Evolutionary conservation across 1,139 yeast genomes (phyloP).

Genomic region (Waltiozyma sp.): DNA sequence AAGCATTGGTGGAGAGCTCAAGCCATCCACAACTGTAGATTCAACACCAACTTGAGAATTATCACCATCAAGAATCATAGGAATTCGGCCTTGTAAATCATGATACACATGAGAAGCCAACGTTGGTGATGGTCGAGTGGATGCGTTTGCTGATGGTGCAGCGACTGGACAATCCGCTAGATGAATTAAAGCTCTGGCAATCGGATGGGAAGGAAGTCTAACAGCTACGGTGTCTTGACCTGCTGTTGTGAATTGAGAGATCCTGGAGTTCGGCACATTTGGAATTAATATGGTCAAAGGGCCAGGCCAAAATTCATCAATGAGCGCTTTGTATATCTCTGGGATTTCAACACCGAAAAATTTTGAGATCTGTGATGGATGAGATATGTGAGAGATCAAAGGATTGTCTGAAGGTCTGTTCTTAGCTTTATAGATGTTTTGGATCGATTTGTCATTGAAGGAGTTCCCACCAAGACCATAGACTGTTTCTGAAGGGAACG

Average conservation of each 20-base stretch:
- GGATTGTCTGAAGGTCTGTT: slow-evolving; percentile 95
- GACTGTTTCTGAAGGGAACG: slow-evolving; percentile 95
- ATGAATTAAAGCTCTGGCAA: slow-evolving; percentile 85
- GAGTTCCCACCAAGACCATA: slow-evolving; percentile 93
- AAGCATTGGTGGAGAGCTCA: slow-evolving; percentile 73
- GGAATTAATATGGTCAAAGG: slow-evolving; percentile 85
- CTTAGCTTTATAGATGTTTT: slow-evolving; percentile 72
- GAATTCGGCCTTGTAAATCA: slow-evolving; percentile 74
- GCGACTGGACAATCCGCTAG: slow-evolving; percentile 86
- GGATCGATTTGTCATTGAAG: slow-evolving; percentile 59
- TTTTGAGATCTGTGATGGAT: slow-evolving; percentile 58
- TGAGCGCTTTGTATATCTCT: slow-evolving; percentile 45
- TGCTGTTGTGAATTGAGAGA: slow-evolving; percentile 73
- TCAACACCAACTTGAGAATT: slow-evolving; percentile 85
- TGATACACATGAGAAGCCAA: slow-evolving; percentile 72
- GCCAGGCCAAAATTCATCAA: slow-evolving; percentile 85
- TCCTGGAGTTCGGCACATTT: slow-evolving; percentile 35
- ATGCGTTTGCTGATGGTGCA: slow-evolving; percentile 96
- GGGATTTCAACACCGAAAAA: slow-evolving; percentile 52
- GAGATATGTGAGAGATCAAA: slow-evolving; percentile 77
- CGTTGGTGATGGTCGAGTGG: slow-evolving; percentile 92
- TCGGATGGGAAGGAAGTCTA: slow-evolving; percentile 74
- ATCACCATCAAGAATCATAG: slow-evolving; percentile 85
- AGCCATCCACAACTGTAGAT: slow-evolving; percentile 87
- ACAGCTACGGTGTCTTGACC: slow-evolving; percentile 87